These are phyloP conservation scores for Porodaedalea pini DNA, from an alignment of 1,284 basidiomycete genomes.

Conservation along the genomic window DNA sequence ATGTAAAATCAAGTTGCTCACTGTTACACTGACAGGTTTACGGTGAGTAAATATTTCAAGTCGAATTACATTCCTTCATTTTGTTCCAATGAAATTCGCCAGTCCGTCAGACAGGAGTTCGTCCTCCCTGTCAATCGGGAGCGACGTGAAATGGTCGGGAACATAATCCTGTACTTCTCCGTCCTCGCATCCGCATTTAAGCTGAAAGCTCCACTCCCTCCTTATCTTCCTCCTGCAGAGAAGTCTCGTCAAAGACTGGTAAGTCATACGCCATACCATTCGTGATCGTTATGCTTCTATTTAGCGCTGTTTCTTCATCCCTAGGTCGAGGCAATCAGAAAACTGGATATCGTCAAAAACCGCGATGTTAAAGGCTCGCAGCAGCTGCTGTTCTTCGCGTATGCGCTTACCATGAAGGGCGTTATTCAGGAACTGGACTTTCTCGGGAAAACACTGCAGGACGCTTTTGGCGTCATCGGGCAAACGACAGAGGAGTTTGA, in stretches of 20 bases:
- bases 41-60: constrained; percentile 39
- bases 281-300: neutral
- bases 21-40: constrained; percentile 48
- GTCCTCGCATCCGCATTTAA: constrained; percentile 83
- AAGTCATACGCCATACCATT: constrained; percentile 23
- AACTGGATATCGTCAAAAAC: constrained; percentile 79
- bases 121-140: constrained; percentile 86
- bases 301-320: neutral
- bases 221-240: constrained; percentile 92
- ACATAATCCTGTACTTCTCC: constrained; percentile 90
- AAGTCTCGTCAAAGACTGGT: constrained; percentile 77
- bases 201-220: constrained; percentile 88
- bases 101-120: constrained; percentile 80
- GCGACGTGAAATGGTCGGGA: constrained; percentile 89
- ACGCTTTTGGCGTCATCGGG: constrained; percentile 85
- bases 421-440: constrained; percentile 84
- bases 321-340: constrained; percentile 77
- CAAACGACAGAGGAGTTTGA: constrained; percentile 68
- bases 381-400: constrained; percentile 90
- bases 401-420: constrained; percentile 89
- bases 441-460: constrained; percentile 75
- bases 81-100: constrained; percentile 14
- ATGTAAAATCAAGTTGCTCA: constrained; percentile 2
- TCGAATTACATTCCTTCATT: neutral
- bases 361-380: constrained; percentile 71